Percentiles rank a stretch among this genome's conserved stretches.
These are phyloP conservation scores for Jatropha podagrica DNA, from an alignment of 441 rosid genomes.

Conservation along the genomic window DNA sequence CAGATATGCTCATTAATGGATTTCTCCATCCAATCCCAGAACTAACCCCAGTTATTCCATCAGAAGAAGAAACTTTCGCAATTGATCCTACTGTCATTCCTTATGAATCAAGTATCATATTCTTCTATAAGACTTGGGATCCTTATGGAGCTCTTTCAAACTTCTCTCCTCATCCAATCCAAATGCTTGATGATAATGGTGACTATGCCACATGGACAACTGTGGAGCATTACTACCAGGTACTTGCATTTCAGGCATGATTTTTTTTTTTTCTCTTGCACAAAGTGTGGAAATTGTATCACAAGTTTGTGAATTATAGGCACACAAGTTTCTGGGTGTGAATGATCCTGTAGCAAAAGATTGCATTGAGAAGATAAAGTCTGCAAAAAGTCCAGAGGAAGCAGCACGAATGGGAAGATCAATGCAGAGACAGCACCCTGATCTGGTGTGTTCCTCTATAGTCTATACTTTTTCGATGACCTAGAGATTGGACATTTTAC, in stretches of 20 bases:
- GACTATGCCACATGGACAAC: slow-evolving; percentile 64
- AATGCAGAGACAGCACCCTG: slow-evolving; percentile 56
- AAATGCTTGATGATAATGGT: slow-evolving; percentile 57
- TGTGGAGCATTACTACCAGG: slow-evolving; percentile 94
- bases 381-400: slow-evolving; percentile 81
- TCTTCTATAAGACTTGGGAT: slow-evolving; percentile 94
- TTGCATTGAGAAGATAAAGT: slow-evolving; percentile 59
- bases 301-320: slow-evolving; percentile 41
- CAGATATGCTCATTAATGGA: slow-evolving; percentile 90
- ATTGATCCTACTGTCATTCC: slow-evolving; percentile 79
- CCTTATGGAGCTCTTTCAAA: slow-evolving; percentile 89
- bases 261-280: slow-evolving; percentile 22
- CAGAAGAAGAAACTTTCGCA: slow-evolving; percentile 74
- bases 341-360: slow-evolving; percentile 53
- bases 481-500: background rate
- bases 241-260: slow-evolving; percentile 25
- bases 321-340: slow-evolving; percentile 68
- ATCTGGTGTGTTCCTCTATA: slow-evolving; percentile 49
- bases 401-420: slow-evolving; percentile 81
- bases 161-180: slow-evolving; percentile 86
- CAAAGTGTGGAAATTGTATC: slow-evolving; percentile 8
- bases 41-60: slow-evolving; percentile 72
- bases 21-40: slow-evolving; percentile 94
- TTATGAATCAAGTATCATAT: slow-evolving; percentile 68
- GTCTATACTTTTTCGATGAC: background rate